Evolutionary conservation across 2,329 filamentous ascomycete genomes (phyloP).

Genomic region (Fusarium sp.): DNA sequence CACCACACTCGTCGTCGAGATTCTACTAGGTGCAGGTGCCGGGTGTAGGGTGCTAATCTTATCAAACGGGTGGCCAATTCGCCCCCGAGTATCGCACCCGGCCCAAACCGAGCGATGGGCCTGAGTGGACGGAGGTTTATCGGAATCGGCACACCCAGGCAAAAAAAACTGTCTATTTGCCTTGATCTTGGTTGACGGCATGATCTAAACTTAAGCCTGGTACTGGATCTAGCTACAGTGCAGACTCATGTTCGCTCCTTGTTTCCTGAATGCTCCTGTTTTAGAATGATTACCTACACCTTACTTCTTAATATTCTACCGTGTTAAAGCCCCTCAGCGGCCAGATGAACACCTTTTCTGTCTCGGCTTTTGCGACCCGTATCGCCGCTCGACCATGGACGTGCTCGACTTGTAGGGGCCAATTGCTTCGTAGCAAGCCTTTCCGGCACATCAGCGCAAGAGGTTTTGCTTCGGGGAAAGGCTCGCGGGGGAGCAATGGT

Average conservation of each 20-base stretch:
- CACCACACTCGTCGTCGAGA: too few species aligned
- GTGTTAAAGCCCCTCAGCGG: constrained; percentile 33
- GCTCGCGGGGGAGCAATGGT: constrained; percentile 41
- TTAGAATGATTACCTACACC: constrained; percentile 43
- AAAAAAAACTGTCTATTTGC: constrained; percentile 44
- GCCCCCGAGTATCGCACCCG: constrained; percentile 40
- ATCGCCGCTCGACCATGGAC: constrained; percentile 59
- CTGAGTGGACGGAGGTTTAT: constrained; percentile 45
- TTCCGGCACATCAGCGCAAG: constrained; percentile 45
- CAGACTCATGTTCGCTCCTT: constrained; percentile 14
- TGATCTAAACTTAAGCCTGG: constrained; percentile 35
- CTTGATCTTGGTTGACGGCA: constrained; percentile 42
- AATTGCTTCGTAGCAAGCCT: constrained; percentile 52
- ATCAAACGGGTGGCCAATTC: constrained; percentile 16
- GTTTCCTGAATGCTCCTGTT: constrained; percentile 1
- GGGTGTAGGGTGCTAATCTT: constrained; percentile 13
- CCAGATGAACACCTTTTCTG: constrained; percentile 59
- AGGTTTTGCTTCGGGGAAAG: constrained; percentile 49
- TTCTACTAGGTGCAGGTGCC: too few species aligned
- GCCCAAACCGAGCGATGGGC: constrained; percentile 44
- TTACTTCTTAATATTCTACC: constrained; percentile 13
- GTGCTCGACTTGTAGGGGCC: constrained; percentile 60
- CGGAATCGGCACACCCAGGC: constrained; percentile 46
- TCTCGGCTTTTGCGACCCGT: constrained; percentile 55
- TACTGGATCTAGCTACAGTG: background rate